A percentile compares a stretch with the other conserved stretches of the same genome.
These are phyloP conservation scores for Backusella sp. DNA, from an alignment of 192 early-diverging fungal genomes.

Conservation along the genomic window DNA sequence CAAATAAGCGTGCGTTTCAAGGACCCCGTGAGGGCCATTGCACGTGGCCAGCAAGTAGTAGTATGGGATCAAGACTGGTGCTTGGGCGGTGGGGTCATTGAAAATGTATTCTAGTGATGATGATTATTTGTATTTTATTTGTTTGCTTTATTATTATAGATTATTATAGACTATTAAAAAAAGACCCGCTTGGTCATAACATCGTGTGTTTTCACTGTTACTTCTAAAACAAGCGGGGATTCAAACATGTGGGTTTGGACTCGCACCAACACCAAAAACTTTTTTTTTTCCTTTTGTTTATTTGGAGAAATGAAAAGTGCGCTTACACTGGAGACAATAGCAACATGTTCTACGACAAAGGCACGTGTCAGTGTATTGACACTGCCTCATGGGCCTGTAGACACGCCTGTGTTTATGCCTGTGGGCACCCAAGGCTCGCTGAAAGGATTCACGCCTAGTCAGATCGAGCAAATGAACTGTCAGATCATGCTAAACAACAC, in stretches of 20 bases:
- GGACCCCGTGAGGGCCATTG: slow-evolving; percentile 38
- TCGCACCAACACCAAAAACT: neutral
- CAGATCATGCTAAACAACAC: slow-evolving; percentile 89
- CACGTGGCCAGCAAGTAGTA: slow-evolving; percentile 43
- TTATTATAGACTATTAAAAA: no score
- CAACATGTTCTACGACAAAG: slow-evolving; percentile 78
- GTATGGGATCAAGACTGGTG: slow-evolving; percentile 48
- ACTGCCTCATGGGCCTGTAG: slow-evolving; percentile 79
- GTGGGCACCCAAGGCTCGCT: slow-evolving; percentile 84
- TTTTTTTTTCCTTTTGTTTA: neutral
- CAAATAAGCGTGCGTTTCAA: slow-evolving; percentile 31
- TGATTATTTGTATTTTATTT: neutral
- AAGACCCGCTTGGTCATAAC: no score
- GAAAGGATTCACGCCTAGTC: slow-evolving; percentile 78
- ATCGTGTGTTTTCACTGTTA: no score
- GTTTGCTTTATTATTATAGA: neutral
- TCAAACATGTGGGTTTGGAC: no score
- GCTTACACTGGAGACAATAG: slow-evolving; percentile 68
- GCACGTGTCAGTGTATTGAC: slow-evolving; percentile 69
- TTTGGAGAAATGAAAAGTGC: slow-evolving; percentile 57
- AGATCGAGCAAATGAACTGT: slow-evolving; percentile 72
- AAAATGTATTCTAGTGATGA: slow-evolving; percentile 13
- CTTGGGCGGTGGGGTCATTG: slow-evolving; percentile 43
- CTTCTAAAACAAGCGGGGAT: no score
- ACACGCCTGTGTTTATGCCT: slow-evolving; percentile 88